phyloP scores from a whole-genome alignment of 2,329 filamentous ascomycete species.

The Ophiostoma sp. region DNA sequence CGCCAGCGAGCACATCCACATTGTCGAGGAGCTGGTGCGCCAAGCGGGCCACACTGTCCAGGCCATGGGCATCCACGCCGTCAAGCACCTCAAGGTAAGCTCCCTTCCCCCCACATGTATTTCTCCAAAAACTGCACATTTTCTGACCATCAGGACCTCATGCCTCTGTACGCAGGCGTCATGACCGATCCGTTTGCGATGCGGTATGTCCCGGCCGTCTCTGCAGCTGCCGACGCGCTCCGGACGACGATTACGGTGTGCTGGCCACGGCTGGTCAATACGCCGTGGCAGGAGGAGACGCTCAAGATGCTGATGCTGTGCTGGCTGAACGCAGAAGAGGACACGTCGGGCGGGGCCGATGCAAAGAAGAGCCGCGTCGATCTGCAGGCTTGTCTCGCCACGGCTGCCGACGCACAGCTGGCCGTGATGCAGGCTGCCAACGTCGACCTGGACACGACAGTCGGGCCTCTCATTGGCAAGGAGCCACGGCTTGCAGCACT shows the following conservation, averaged over 20 bases:
- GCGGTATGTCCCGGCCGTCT: constrained; percentile 49
- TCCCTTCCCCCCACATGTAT: neutral
- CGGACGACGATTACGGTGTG: constrained; percentile 55
- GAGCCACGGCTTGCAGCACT: constrained; percentile 36
- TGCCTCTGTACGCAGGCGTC: constrained; percentile 61
- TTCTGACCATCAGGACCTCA: constrained; percentile 48
- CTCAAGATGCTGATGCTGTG: constrained; percentile 57
- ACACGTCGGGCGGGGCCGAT: constrained; percentile 24
- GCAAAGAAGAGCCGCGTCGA: constrained; percentile 29
- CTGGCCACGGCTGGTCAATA: constrained; percentile 60
- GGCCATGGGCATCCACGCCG: constrained; percentile 55
- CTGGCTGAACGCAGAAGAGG: constrained; percentile 54
- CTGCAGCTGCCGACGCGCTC: constrained; percentile 49
- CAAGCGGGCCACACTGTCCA: constrained; percentile 47
- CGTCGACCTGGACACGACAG: constrained; percentile 30
- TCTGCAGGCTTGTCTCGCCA: constrained; percentile 36
- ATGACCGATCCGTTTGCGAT: constrained; percentile 65
- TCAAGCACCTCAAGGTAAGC: constrained; percentile 62
- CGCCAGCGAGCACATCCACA: constrained; percentile 51
- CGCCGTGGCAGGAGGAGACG: constrained; percentile 57
- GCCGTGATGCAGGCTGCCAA: constrained; percentile 32
- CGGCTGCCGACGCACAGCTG: constrained; percentile 35
- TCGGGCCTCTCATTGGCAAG: constrained; percentile 36
- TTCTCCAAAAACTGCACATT: neutral
- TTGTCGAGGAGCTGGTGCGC: constrained; percentile 53